phyloP scores from a whole-genome alignment of 2,329 filamentous ascomycete genomes.

The Ophiostoma sp. region DNA sequence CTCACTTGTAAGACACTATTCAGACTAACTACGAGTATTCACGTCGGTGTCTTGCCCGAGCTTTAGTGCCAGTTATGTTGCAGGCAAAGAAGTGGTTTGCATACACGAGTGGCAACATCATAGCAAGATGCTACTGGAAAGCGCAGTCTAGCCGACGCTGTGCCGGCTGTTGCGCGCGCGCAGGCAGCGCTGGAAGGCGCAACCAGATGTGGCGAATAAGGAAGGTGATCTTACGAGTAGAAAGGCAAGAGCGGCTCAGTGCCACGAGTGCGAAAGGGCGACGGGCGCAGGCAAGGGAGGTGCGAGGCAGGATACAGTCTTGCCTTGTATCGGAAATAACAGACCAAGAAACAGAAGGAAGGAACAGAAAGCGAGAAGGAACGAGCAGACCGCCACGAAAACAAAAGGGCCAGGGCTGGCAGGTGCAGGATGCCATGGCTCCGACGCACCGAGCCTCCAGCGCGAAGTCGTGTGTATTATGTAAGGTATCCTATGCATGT shows the following conservation, averaged over 20 bases:
- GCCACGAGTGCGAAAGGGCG: not conserved
- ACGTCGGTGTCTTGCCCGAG: no score
- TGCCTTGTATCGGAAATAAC: not conserved
- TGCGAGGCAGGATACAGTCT: not conserved
- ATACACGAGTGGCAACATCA: not conserved
- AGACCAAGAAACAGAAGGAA: not conserved
- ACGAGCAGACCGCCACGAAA: conserved; percentile 3
- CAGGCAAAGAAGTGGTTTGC: no score
- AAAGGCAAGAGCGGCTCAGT: conserved; percentile 3
- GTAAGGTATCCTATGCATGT: not conserved
- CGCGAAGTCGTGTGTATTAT: not conserved
- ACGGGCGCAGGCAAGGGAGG: not conserved
- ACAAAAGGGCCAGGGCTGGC: not conserved
- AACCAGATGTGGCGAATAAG: conserved; percentile 10
- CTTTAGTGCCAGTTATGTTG: no score
- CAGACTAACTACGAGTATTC: no score
- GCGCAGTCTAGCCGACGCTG: not conserved
- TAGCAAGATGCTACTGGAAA: not conserved
- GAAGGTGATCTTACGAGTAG: not conserved
- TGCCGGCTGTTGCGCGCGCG: not conserved
- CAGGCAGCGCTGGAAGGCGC: conserved; percentile 6
- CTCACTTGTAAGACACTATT: no score
- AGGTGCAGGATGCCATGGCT: not conserved
- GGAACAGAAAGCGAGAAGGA: not conserved
- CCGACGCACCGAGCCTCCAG: no score